A percentile compares a stretch with the other conserved stretches of the same genome.
These are phyloP conservation scores for Annona squamosa DNA, from an alignment of 164 flowering plant species.

Conservation along the genomic window DNA sequence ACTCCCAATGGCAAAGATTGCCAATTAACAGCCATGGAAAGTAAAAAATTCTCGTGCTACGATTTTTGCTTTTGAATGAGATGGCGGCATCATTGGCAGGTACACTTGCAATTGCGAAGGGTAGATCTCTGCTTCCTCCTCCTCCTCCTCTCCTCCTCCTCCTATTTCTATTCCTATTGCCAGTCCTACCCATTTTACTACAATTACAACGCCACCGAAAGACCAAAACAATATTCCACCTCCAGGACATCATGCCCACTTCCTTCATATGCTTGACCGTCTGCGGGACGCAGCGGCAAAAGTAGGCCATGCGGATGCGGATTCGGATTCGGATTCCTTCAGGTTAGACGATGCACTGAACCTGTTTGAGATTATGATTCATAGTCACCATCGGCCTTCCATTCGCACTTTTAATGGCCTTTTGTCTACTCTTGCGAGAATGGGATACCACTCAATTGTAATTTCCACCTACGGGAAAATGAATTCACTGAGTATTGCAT, in stretches of 20 bases:
- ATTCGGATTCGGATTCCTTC: neutral
- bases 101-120: too few relatives aligned
- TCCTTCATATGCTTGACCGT: neutral
- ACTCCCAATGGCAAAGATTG: too few relatives aligned
- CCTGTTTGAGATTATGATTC: neutral
- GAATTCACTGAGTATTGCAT: constrained; percentile 5
- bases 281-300: too few relatives aligned
- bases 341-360: constrained; percentile 1
- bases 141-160: neutral
- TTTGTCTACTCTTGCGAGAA: neutral
- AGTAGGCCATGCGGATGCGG: too few relatives aligned
- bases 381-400: constrained; percentile 9
- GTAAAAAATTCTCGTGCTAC: too few relatives aligned
- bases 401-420: constrained; percentile 7
- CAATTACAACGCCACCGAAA: neutral
- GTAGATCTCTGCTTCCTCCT: neutral
- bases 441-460: constrained; percentile 1
- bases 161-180: neutral
- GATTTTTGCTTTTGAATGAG: too few relatives aligned
- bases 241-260: neutral
- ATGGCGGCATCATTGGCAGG: too few relatives aligned
- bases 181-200: neutral
- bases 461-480: constrained; percentile 9
- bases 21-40: too few relatives aligned
- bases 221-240: neutral